These are phyloP conservation scores for Thalassiosira livingstoniorum DNA, from an alignment of 352 stramenopile species.

Conservation along the genomic window DNA sequence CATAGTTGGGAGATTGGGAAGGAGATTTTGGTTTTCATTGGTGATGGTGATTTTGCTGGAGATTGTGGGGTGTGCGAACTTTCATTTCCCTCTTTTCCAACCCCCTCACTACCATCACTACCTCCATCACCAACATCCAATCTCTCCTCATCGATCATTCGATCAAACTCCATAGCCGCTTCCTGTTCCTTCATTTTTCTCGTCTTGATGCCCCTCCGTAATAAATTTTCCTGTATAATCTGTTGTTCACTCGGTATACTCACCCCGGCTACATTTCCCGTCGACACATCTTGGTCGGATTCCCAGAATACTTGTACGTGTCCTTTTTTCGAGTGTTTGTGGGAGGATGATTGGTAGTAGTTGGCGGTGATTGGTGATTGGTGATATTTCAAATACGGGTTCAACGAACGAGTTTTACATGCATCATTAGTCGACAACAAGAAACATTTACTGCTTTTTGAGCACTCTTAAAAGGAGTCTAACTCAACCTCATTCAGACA, in stretches of 20 bases:
- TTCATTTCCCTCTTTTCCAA: neutral
- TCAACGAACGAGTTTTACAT: no score
- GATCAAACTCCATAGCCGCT: constrained; percentile 33
- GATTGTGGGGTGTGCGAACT: neutral
- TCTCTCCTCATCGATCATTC: no score
- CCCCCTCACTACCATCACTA: neutral
- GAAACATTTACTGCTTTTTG: no score
- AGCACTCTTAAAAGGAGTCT: no score
- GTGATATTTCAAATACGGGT: no score
- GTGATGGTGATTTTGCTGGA: neutral
- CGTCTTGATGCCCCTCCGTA: constrained; percentile 39
- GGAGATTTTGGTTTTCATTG: constrained; percentile 16
- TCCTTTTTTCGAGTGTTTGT: no score
- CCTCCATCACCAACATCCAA: neutral
- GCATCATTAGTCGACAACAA: no score
- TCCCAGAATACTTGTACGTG: constrained; percentile 86
- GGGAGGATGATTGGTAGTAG: no score
- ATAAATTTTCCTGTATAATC: constrained; percentile 34
- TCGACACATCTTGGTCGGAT: constrained; percentile 59
- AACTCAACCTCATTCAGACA: no score
- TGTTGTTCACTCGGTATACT: constrained; percentile 43
- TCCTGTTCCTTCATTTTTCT: constrained; percentile 60
- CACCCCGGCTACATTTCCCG: constrained; percentile 53
- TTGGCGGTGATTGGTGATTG: no score
- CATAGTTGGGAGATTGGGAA: constrained; percentile 76